Evolutionary conservation across 2,329 filamentous ascomycete species (phyloP).

Genomic region (Chrysoporthe deuterocubensis): DNA sequence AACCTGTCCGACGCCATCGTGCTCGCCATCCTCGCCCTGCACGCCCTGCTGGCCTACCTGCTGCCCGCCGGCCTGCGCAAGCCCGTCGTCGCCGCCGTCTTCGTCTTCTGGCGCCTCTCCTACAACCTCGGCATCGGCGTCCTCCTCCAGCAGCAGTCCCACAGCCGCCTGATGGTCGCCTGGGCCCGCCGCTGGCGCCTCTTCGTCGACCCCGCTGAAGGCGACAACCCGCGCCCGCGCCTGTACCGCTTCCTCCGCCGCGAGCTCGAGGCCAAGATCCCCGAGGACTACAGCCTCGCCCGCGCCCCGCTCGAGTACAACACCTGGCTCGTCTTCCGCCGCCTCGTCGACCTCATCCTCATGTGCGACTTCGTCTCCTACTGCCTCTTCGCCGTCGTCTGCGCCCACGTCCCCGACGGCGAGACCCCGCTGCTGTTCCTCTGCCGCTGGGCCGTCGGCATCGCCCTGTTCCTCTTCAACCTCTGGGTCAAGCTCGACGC

Average conservation of each 20-base stretch:
- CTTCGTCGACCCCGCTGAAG: slow-evolving; percentile 82
- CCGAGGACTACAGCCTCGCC: slow-evolving; percentile 90
- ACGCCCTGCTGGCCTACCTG: slow-evolving; percentile 74
- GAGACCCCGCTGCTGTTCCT: slow-evolving; percentile 72
- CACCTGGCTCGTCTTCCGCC: slow-evolving; percentile 95
- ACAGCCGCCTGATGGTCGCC: slow-evolving; percentile 80
- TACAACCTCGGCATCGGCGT: slow-evolving; percentile 96
- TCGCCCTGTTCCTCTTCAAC: slow-evolving; percentile 86
- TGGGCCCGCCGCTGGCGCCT: slow-evolving; percentile 88
- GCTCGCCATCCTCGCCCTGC: slow-evolving; percentile 74
- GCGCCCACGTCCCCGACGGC: slow-evolving; percentile 72
- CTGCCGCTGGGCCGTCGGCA: slow-evolving; percentile 78
- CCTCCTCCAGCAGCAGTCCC: slow-evolving; percentile 86
- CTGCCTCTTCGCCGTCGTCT: slow-evolving; percentile 92
- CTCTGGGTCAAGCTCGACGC: slow-evolving; percentile 98
- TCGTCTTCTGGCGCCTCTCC: slow-evolving; percentile 87
- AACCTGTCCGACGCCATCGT: slow-evolving; percentile 87
- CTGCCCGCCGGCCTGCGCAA: slow-evolving; percentile 73
- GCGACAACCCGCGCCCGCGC: slow-evolving; percentile 79
- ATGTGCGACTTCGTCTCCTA: slow-evolving; percentile 99
- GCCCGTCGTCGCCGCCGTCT: slow-evolving; percentile 79
- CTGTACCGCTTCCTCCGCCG: slow-evolving; percentile 83
- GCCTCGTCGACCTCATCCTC: slow-evolving; percentile 93
- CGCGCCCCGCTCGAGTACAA: slow-evolving; percentile 97
- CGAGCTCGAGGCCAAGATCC: slow-evolving; percentile 94